Base-by-base conservation (phyloP, 768 basidiomycete genomes). In the Mycena pura region DNA sequence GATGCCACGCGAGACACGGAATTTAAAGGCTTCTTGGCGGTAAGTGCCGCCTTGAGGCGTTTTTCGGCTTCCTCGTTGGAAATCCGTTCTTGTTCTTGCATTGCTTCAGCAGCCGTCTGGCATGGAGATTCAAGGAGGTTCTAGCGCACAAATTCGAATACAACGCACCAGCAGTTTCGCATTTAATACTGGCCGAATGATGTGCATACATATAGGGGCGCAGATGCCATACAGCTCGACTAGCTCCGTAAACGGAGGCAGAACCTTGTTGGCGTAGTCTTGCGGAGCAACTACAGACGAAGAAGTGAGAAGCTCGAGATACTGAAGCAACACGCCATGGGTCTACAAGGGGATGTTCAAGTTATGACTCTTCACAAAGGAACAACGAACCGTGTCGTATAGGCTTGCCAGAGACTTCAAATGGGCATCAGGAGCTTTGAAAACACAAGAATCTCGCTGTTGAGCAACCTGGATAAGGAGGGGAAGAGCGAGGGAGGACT, bases 401-500 rank as follows among this genome's bases (percentile, higher is more conserved):
- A 96, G 80, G 61, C 90, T 87, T 21, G 91, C 91, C 44, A 99
- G 77, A 2, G 92, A 91, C 76, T 96, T 97, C 22, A 95, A 76
- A 74, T 94, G 88, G 5, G 90, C 86, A 70, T 92, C 87, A 5
- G 82, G 80, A 5, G 88, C 87, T 64, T 80, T 86, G 70, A 86
- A 92, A 2, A 95, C 87, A 65, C 92, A 95, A 6, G 88, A 84
- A 71, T 96, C 90, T 11, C 95, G 86, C 69, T 95, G 93, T 73
- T 96, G 92, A 6, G 95, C 95, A 47, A 98, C 86, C 68, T 95
- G 92, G 43, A 99, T 86, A 45, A 99, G 86, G 27, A 99, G 85
- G 3, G 96, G 94, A 36, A 95, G 74, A n/a, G 92, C 91, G 29
- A 98, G 77, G 3, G 81, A 81, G 1, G 90, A 87, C 54, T 92